Evolutionary conservation across 2,329 filamentous ascomycete genomes (phyloP).

Genomic region (Drechslerella coelobrocha): DNA sequence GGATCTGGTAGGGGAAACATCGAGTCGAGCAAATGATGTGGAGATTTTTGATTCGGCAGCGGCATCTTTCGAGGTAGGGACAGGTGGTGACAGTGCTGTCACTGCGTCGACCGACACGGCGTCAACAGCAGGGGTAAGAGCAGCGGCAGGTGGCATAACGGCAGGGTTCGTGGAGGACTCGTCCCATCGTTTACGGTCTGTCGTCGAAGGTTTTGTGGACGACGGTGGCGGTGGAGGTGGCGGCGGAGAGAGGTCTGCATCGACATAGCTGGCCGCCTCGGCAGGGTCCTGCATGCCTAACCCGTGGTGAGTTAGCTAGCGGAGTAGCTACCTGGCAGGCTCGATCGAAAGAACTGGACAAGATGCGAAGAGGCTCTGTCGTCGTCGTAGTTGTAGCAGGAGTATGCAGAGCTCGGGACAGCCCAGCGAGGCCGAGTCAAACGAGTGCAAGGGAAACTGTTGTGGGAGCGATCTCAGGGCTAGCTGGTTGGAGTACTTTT

Average conservation of each 20-base stretch:
- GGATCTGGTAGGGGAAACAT: conserved; percentile 26
- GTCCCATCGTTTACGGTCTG: conserved; percentile 23
- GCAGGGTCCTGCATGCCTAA: conserved; percentile 26
- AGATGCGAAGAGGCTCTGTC: too few relatives aligned
- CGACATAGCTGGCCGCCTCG: conserved; percentile 17
- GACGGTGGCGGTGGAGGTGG: conserved; percentile 15
- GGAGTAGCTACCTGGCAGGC: background rate
- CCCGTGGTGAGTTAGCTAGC: conserved; percentile 6
- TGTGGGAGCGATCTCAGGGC: too few relatives aligned
- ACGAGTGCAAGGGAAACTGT: too few relatives aligned
- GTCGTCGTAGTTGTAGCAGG: background rate
- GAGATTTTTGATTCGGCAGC: conserved; percentile 46
- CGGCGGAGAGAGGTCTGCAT: conserved; percentile 18
- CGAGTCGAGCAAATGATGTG: conserved; percentile 43
- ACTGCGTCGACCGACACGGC: conserved; percentile 6
- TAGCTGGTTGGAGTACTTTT: too few relatives aligned
- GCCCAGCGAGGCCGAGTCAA: too few relatives aligned
- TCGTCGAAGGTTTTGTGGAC: conserved; percentile 30
- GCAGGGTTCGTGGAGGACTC: conserved; percentile 42
- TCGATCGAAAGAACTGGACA: conserved; percentile 6
- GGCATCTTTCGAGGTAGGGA: conserved; percentile 5
- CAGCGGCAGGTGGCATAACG: conserved; percentile 43
- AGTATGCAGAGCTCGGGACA: background rate
- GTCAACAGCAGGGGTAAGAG: background rate
- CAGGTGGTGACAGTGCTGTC: conserved; percentile 9